Conservation (phyloP, 306 rosid genomes). For the Canavalia gladiata region DNA sequence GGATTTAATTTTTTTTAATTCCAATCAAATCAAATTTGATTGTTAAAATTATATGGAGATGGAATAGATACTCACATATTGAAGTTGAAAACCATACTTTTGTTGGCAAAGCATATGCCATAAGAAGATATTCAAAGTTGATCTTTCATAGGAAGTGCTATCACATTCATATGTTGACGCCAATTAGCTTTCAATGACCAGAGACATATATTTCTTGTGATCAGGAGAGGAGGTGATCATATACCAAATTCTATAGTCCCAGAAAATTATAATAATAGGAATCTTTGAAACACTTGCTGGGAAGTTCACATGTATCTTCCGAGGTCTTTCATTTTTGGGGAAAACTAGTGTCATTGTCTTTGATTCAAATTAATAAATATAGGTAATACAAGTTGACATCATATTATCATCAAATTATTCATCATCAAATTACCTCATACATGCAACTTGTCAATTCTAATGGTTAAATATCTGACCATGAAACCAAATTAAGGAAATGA, state of each 20-base stretch:
- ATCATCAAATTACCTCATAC: background rate
- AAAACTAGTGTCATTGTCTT: background rate
- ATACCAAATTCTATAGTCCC: slow-evolving; percentile 1
- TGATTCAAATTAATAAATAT: background rate
- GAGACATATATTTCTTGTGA: background rate
- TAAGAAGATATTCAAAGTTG: background rate
- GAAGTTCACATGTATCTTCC: slow-evolving; percentile 49
- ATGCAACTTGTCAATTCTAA: background rate
- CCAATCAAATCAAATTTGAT: too few species aligned
- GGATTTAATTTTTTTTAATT: too few species aligned
- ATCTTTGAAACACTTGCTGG: slow-evolving; percentile 21
- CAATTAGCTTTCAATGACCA: background rate
- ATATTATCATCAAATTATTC: background rate
- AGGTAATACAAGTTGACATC: slow-evolving; percentile 21
- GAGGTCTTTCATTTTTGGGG: slow-evolving; percentile 17
- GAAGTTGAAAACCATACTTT: background rate
- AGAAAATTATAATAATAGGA: background rate
- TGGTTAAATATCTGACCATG: background rate
- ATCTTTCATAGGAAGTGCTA: background rate
- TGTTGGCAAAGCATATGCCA: background rate
- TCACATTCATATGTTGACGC: slow-evolving; percentile 19
- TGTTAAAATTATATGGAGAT: too few species aligned
- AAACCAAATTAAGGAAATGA: background rate
- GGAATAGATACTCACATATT: too few species aligned
- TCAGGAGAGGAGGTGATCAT: background rate